Percentiles rank a stretch among this genome's conserved stretches.
Conservation (phyloP, 2,329 filamentous ascomycete genomes). For the Endoconidiophora laricicola region DNA sequence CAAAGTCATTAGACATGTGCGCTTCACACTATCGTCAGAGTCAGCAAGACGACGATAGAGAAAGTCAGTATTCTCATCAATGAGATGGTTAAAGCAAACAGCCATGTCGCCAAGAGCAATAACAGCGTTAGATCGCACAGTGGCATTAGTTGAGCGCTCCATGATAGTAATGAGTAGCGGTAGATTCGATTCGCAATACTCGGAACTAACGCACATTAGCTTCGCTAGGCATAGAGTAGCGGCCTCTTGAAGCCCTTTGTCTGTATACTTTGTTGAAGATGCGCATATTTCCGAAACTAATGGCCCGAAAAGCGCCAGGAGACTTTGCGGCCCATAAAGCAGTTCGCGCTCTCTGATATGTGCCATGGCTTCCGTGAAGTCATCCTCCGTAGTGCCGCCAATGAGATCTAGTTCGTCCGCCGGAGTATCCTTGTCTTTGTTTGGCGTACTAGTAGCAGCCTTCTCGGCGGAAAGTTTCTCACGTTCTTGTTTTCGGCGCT, state of each 20-base stretch:
- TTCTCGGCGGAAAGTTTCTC: conserved; percentile 45
- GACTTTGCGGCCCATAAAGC: conserved; percentile 63
- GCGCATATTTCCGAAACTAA: conserved; percentile 86
- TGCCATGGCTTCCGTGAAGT: conserved; percentile 74
- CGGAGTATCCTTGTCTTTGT: conserved; percentile 45
- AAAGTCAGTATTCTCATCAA: conserved; percentile 98
- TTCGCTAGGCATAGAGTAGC: conserved; percentile 91
- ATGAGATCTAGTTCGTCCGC: conserved; percentile 90
- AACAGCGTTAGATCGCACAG: conserved; percentile 87
- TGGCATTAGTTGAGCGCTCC: conserved; percentile 81
- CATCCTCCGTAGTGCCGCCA: conserved; percentile 86
- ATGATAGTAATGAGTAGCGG: conserved; percentile 94
- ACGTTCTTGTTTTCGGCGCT: conserved; percentile 81
- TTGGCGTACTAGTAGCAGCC: conserved; percentile 23
- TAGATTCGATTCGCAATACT: conserved; percentile 89
- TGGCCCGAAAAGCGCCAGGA: conserved; percentile 81
- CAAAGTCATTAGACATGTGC: conserved; percentile 94
- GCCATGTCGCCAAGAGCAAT: conserved; percentile 98
- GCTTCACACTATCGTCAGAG: conserved; percentile 74
- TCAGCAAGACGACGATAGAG: conserved; percentile 87
- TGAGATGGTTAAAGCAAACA: conserved; percentile 97
- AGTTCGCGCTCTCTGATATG: conserved; percentile 74
- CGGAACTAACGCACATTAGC: conserved; percentile 93
- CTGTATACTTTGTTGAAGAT: conserved; percentile 82
- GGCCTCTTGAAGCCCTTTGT: conserved; percentile 79